Base-by-base conservation (phyloP, 352 stramenopile genomes). In the Globisporangium canariense region DNA sequence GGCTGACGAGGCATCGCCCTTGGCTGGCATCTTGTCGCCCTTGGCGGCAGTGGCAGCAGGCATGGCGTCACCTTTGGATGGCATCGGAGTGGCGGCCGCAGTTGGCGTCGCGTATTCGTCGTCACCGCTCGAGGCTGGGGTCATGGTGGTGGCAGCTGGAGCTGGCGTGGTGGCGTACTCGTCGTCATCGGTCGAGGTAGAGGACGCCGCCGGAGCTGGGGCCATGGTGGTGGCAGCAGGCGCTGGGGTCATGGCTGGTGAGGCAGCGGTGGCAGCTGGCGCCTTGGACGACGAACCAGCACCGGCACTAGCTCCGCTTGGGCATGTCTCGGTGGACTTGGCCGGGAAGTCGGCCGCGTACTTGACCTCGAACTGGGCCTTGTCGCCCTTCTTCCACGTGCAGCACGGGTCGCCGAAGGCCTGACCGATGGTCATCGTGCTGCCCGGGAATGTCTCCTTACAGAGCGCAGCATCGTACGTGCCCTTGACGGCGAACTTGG, bases 391-490 rank as follows among this genome's bases (percentile, higher is more conserved):
- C 46, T 64, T 69, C 73, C 73, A 79, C 60, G 69, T 79, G 65
- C 65, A 70, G 65, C 65, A 70, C 52, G 65, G 65, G 47, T 70
- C 65, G 11, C 65, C 65, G 55, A 79, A 72, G 8, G 67, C 73
- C 22, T 66, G 62, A 32, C 73, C 69, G 34, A 70, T 73, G 36
- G 69, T 77, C 69, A 75, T 82, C 14, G 46, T 55, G n/a, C 66
- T 73, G 9, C 73, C 67, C 4, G 75, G 73, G 57, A 75, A 83
- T 30, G 58, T 73, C 18, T 65, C 64, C 41, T 77, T 51, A 53
- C 77, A 86, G 58, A 83, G 51, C 13, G 40, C 66, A 14, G 43
- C 60, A 3, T 70, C 65, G 75, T 73, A 86, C 13, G 56, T 71
- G 45, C 60, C 50, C n/a, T 62, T 71, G 10, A 62, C 66, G 9